Base-by-base conservation (phyloP, 2,329 filamentous ascomycete genomes). In the Escovopsis sp. region DNA sequence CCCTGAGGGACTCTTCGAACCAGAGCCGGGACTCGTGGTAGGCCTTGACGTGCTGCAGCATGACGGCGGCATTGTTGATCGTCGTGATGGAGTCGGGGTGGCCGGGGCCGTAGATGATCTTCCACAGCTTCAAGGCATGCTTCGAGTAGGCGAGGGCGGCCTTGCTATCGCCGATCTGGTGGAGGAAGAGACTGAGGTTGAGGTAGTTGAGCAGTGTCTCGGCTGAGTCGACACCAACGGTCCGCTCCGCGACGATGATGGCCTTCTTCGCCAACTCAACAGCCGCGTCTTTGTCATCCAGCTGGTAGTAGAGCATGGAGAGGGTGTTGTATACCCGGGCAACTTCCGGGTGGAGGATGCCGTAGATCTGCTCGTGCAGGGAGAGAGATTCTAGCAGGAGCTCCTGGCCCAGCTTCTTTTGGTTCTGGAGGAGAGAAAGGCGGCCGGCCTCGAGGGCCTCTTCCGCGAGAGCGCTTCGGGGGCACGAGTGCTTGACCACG, bases 71-170 rank as follows among this genome's bases (percentile, higher is more conserved):
- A 57, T 98, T 98, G 74, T 96, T 98, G 64, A 96, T 82, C 12
- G 91, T 96, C 8, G 93, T 98, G 64, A 98, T 95, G 8, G 87
- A 94, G 65, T 98, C 91, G 3, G 91, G 91, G 64, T 98, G 91
- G 54, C 86, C 83, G 28, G 82, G 70, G 30, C 91, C 91, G 59
- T 95, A 98, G 54, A 96, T 89, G 54, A 96, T 76, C 69, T 94
- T 95, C 89, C 89, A 96, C 48, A 98, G 71, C 58, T 91, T 81
- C 51, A 98, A 75, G 6, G 91, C 91, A 60, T 98, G 91, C 59
- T 85, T 85, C 50, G 93, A 82, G 59, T 94, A 95, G 11, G 76
- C 72, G 43, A 98, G 69, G n/a, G 89, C 91, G 45, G 77, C 74
- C 63, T 81, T 83, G 57, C 88, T 95, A 59, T 95, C 89, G 49